Evolutionary conservation across 75 land plant species (phyloP).

Genomic region (Sequoiadendron giganteum): DNA sequence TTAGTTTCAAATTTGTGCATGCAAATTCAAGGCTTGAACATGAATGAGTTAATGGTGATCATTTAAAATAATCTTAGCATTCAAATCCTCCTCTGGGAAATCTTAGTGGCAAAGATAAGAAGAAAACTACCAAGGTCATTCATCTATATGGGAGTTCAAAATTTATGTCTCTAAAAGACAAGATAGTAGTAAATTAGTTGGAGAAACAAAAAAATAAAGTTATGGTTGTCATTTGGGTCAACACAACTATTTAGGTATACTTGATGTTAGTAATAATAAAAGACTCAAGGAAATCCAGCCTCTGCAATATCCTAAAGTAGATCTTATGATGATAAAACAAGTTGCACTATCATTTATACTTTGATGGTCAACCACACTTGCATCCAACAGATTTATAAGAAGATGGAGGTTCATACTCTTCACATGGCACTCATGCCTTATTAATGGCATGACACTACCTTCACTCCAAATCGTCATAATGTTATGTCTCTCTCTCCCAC

Average conservation of each 20-base stretch:
- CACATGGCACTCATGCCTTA: too few species aligned
- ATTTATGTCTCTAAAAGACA: constrained; percentile 33
- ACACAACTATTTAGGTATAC: constrained; percentile 23
- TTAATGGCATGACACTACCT: too few species aligned
- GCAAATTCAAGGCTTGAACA: constrained; percentile 9
- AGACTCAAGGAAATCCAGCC: constrained; percentile 23
- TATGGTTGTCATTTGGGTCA: constrained; percentile 15
- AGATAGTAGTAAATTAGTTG: constrained; percentile 18
- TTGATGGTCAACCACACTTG: too few species aligned
- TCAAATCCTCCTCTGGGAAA: constrained; percentile 8
- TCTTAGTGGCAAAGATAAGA: constrained; percentile 14
- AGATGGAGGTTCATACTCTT: too few species aligned
- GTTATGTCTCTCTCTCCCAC: too few species aligned
- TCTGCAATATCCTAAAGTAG: neutral
- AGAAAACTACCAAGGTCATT: constrained; percentile 42
- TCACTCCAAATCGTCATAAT: too few species aligned
- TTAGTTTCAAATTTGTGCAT: constrained; percentile 19
- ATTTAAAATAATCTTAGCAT: neutral
- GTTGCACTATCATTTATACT: constrained; percentile 30
- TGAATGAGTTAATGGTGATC: neutral
- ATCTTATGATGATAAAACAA: constrained; percentile 55
- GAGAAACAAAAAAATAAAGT: constrained; percentile 23
- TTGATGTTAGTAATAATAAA: constrained; percentile 20
- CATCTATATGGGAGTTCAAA: constrained; percentile 37
- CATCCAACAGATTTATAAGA: too few species aligned